Percentiles rank a stretch among this genome's conserved stretches.
Evolutionary conservation across 257 asterid genomes (phyloP).

Genomic region (Solanum chmielewskii): DNA sequence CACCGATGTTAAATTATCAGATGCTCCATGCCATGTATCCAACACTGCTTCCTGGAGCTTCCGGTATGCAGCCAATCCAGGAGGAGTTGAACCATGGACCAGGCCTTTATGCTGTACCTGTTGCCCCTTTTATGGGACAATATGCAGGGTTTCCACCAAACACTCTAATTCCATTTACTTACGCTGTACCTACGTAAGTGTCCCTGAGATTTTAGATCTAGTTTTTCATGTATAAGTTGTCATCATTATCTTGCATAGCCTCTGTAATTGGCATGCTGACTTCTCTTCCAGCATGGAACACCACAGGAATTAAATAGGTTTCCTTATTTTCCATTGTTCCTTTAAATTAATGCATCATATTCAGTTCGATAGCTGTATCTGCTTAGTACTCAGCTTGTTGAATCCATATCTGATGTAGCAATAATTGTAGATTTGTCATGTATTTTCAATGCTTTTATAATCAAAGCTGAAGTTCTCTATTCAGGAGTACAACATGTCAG

Average conservation of each 20-base stretch:
- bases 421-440: neutral
- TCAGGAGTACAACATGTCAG: neutral
- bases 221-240: neutral
- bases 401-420: neutral
- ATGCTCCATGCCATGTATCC: conserved; percentile 22
- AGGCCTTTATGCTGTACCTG: conserved; percentile 87
- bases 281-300: neutral
- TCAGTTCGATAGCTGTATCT: neutral
- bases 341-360: neutral
- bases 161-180: conserved; percentile 72
- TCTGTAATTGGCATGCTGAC: neutral
- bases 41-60: conserved; percentile 13
- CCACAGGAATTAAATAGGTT: too few species aligned
- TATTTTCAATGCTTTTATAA: neutral
- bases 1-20: conserved; percentile 12
- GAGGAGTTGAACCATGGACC: conserved; percentile 74
- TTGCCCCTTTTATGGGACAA: conserved; percentile 46
- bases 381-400: neutral
- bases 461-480: neutral
- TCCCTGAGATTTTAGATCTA: conserved; percentile 1
- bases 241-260: neutral
- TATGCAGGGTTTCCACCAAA: conserved; percentile 43
- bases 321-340: neutral
- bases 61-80: conserved; percentile 20
- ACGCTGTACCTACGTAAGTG: conserved; percentile 77